Percentiles rank a stretch among this genome's conserved stretches.
phyloP scores from a whole-genome alignment of 768 basidiomycete species.

The Pulveroboletus frians region DNA sequence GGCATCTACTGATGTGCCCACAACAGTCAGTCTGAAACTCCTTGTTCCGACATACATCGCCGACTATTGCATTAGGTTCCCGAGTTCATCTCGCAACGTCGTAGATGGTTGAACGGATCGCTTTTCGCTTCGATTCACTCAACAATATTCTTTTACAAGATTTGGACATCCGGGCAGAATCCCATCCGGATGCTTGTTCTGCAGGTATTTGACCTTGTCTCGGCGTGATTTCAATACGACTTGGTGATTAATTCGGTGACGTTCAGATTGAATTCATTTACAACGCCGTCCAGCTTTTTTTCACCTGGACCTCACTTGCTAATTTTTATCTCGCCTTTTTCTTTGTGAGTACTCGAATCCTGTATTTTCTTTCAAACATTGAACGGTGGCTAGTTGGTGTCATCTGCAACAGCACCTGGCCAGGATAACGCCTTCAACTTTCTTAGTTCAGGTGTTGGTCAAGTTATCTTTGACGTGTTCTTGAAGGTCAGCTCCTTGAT shows the following conservation, averaged over 20 bases:
- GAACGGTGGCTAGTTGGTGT: conserved; percentile 56
- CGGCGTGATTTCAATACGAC: background rate
- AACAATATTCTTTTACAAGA: conserved; percentile 80
- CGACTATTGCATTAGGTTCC: conserved; percentile 46
- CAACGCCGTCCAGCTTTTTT: conserved; percentile 82
- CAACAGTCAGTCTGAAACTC: conserved; percentile 43
- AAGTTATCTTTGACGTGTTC: conserved; percentile 73
- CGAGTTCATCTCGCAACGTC: conserved; percentile 92
- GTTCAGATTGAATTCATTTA: conserved; percentile 84
- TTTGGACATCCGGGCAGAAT: conserved; percentile 90
- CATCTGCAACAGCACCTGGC: conserved; percentile 61
- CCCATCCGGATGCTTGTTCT: conserved; percentile 78
- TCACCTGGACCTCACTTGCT: conserved; percentile 91
- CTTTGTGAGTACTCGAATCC: conserved; percentile 57
- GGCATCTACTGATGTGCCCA: conserved; percentile 94
- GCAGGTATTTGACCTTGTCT: conserved; percentile 29
- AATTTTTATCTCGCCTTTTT: conserved; percentile 95
- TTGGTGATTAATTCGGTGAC: background rate
- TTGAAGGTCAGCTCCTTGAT: conserved; percentile 37
- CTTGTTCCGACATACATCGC: background rate
- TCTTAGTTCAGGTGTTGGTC: conserved; percentile 65
- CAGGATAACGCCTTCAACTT: conserved; percentile 75
- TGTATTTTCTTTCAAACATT: conserved; percentile 17
- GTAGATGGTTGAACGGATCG: conserved; percentile 85
- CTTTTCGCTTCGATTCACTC: conserved; percentile 93